phyloP scores from a whole-genome alignment of 371 early-diverging fungal genomes.

The Zopfochytrium polystomum region DNA sequence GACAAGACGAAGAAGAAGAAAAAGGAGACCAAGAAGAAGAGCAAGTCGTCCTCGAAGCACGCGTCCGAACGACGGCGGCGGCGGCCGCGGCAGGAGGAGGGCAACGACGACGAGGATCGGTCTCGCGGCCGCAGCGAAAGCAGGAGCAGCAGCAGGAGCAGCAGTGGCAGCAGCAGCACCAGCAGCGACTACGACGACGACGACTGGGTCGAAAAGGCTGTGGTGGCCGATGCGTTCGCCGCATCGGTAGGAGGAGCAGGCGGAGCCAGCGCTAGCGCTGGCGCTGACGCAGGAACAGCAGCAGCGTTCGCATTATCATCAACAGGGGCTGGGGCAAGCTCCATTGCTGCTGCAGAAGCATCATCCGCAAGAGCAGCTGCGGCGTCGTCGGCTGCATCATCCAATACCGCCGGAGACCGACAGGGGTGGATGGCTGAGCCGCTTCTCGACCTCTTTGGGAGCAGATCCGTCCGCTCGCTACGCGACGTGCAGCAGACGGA shows the following conservation, averaged over 20 bases:
- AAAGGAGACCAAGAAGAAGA: no score
- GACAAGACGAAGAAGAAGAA: no score
- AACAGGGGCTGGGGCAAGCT: background rate
- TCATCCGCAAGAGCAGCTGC: conserved; percentile 9
- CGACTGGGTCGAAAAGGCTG: conserved; percentile 31
- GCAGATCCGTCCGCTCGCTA: conserved; percentile 10
- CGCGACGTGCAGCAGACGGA: conserved; percentile 2
- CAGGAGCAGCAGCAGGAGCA: no score
- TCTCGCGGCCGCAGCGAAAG: no score
- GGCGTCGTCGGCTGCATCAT: conserved; percentile 7
- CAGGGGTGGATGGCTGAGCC: background rate
- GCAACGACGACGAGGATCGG: no score
- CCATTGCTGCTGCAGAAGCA: background rate
- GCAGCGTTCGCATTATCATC: background rate
- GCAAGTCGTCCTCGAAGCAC: no score
- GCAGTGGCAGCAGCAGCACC: no score
- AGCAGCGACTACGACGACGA: conserved; percentile 22
- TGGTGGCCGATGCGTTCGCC: conserved; percentile 6
- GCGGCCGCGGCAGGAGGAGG: no score
- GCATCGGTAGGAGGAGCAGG: background rate
- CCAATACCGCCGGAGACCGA: background rate
- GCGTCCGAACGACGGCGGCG: no score
- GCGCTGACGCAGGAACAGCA: no score
- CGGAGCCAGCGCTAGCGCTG: no score
- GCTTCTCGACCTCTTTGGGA: conserved; percentile 6